Base-by-base conservation (phyloP, 768 basidiomycete genomes). In the Termitomyces sp. region DNA sequence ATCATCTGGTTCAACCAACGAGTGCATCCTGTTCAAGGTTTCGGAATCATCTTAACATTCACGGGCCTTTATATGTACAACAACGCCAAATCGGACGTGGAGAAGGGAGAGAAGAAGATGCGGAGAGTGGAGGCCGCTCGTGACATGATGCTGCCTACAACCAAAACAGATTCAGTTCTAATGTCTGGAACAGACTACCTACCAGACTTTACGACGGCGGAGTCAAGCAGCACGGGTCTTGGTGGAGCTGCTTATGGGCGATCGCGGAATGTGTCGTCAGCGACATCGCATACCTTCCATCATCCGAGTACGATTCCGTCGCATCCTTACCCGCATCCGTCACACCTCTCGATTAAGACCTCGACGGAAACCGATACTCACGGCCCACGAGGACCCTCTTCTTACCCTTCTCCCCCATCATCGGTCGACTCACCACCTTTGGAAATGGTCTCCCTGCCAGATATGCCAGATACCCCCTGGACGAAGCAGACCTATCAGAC, bases 41-140 rank as follows among this genome's bases (percentile, higher is more conserved):
- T 90, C 48, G 97, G 97, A n/a, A 99, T 99, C 66, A 76, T 76
- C 19, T 69, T 97, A 74, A 97, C 97, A 0, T 98, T 95, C 63
- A 72, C 82, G 16, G 97, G 97, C 0, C 76, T 99, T 42, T 98
- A 88, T 75, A 86, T 98, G 87, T 99, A 99, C 75, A 97, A 99
- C 76, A 83, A 83, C 46, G 91, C 96, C 37, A 99, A 97, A 73
- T 76, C 82, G 23, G 95, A 97, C 63, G 92, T 98, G 11, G 95
- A 92, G 66, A 85, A 83, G 65, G 96, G 96, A 32, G 97, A 99
- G 78, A 89, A 88, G 70, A 89, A 87, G 74, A 81, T 93, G 77
- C 77, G 89, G 57, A 76, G 89, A 54, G 83, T 92, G 17, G 89
- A 90, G 64, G 89, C 87, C 2, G 80, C 82, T 35, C 77, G 83